Percentiles rank a stretch among this genome's conserved stretches.
phyloP scores from a whole-genome alignment of 2,329 filamentous ascomycete genomes.

The Fusarium goolgardi region DNA sequence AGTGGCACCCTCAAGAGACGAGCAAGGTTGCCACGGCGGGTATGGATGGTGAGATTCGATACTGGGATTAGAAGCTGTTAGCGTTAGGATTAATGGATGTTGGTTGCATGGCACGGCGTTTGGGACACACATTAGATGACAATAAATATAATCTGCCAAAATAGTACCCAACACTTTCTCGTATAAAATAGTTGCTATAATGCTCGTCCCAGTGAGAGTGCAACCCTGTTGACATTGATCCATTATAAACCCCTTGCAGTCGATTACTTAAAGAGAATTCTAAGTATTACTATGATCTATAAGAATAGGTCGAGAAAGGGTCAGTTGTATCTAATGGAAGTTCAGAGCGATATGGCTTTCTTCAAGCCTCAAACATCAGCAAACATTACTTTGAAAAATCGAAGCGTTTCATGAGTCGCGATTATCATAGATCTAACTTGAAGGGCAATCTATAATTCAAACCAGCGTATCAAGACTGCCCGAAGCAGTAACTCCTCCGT shows the following conservation, averaged over 20 bases:
- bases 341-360: neutral
- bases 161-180: conserved; percentile 6
- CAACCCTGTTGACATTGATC: conserved; percentile 25
- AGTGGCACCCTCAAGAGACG: conserved; percentile 98
- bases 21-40: conserved; percentile 94
- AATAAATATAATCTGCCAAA: conserved; percentile 15
- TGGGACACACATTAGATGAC: conserved; percentile 22
- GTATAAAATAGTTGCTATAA: neutral
- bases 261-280: neutral
- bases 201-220: neutral
- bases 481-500: neutral
- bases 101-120: conserved; percentile 46
- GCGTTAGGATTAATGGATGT: conserved; percentile 13
- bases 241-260: conserved; percentile 6
- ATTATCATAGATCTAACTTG: neutral
- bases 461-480: neutral
- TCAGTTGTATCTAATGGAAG: neutral
- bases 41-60: conserved; percentile 86
- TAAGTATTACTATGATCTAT: too few relatives aligned
- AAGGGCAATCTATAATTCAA: neutral
- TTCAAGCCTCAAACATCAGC: neutral
- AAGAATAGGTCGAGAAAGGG: neutral
- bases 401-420: neutral
- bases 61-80: conserved; percentile 78
- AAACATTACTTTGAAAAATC: neutral